These are phyloP conservation scores for Apophysomyces trapeziformis DNA, from an alignment of 371 early-diverging fungal species.

Conservation along the genomic window DNA sequence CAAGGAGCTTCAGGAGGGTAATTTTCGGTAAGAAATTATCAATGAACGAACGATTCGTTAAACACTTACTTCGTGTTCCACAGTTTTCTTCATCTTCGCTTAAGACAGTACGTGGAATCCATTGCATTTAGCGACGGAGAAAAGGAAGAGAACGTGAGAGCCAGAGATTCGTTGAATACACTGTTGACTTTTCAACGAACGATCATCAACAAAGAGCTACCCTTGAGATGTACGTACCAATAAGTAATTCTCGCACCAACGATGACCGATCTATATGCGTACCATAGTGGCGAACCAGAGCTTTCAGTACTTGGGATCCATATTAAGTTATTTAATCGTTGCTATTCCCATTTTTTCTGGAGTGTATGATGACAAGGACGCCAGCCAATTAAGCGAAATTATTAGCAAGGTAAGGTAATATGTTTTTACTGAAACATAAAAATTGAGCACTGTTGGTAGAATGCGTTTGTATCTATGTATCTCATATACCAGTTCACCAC, in stretches of 20 bases:
- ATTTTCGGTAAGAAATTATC: slow-evolving; percentile 55
- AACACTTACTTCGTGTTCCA: neutral
- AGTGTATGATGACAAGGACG: slow-evolving; percentile 67
- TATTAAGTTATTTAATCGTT: slow-evolving; percentile 83
- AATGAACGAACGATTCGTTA: neutral
- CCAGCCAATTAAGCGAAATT: slow-evolving; percentile 70
- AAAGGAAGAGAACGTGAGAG: slow-evolving; percentile 56
- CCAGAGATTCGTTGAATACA: slow-evolving; percentile 55
- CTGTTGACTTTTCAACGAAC: slow-evolving; percentile 60
- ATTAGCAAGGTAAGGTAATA: slow-evolving; percentile 64
- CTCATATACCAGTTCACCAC: slow-evolving; percentile 74
- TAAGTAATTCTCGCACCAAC: neutral
- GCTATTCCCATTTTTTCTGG: slow-evolving; percentile 85
- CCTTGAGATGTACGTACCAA: slow-evolving; percentile 60
- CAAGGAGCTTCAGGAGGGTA: slow-evolving; percentile 83
- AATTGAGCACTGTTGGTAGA: slow-evolving; percentile 31
- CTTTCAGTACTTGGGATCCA: slow-evolving; percentile 80
- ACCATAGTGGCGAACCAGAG: slow-evolving; percentile 62
- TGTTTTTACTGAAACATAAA: neutral
- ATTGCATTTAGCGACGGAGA: slow-evolving; percentile 84
- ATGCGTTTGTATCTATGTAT: slow-evolving; percentile 80
- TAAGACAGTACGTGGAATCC: slow-evolving; percentile 77
- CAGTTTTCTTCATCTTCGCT: slow-evolving; percentile 74
- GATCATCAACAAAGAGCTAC: slow-evolving; percentile 66
- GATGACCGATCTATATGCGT: neutral